Conservation (phyloP, 345 rosid genomes). For the Salix viminalis region DNA sequence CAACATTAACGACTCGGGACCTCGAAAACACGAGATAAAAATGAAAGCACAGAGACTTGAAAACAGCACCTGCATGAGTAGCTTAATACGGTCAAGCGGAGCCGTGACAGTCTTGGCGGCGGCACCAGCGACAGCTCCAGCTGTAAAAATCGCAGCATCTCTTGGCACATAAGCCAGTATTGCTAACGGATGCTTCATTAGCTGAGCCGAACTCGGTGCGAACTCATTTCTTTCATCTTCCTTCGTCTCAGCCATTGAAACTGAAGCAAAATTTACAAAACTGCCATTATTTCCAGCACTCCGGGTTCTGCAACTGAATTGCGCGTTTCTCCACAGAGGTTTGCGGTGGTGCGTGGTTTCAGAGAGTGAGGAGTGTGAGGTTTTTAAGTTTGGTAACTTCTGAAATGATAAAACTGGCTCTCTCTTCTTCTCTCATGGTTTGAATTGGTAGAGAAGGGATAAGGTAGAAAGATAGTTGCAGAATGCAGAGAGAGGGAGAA, state of each 20-base stretch:
- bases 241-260: constrained; percentile 44
- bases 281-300: constrained; percentile 16
- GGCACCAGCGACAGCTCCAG: constrained; percentile 94
- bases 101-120: constrained; percentile 94
- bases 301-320: constrained; percentile 3
- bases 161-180: constrained; percentile 57
- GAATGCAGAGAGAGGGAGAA: neutral
- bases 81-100: constrained; percentile 93
- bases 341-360: constrained; percentile 17
- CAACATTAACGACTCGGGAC: neutral
- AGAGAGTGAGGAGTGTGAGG: constrained; percentile 26
- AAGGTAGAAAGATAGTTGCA: constrained; percentile 15
- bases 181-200: constrained; percentile 69
- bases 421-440: constrained; percentile 50
- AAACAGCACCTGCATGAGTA: constrained; percentile 83
- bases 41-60: neutral
- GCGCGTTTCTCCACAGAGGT: constrained; percentile 26
- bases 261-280: constrained; percentile 48
- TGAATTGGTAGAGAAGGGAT: constrained; percentile 26
- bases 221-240: constrained; percentile 44
- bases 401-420: constrained; percentile 33
- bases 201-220: constrained; percentile 62
- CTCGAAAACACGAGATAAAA: neutral
- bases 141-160: constrained; percentile 73
- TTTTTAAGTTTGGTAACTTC: constrained; percentile 37